Percentiles rank a stretch among this genome's conserved stretches.
Conservation (phyloP, 2,329 filamentous ascomycete genomes). For the Fusarium abutilonis region DNA sequence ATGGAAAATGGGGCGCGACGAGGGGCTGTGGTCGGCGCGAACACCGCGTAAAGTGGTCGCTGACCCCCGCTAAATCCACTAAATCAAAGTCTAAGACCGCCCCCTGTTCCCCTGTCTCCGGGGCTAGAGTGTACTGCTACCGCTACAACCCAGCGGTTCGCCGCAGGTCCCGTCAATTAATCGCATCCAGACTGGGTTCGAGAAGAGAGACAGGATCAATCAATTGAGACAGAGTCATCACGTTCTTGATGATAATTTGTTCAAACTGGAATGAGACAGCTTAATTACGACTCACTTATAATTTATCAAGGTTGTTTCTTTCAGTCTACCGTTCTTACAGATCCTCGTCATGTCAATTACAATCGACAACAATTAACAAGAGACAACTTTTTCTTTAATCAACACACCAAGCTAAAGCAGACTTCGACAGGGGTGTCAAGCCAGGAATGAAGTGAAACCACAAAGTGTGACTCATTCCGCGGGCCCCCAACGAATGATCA, state of each 20-base stretch:
- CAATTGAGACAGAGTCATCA: constrained; percentile 32
- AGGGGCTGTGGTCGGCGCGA: constrained; percentile 42
- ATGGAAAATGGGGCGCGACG: constrained; percentile 44
- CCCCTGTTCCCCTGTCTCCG: constrained; percentile 24
- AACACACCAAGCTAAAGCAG: constrained; percentile 35
- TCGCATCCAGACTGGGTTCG: constrained; percentile 15
- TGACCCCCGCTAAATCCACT: constrained; percentile 41
- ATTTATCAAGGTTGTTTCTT: not conserved
- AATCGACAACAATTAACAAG: constrained; percentile 23
- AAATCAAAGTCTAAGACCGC: constrained; percentile 39
- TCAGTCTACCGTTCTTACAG: not conserved
- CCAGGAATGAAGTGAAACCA: constrained; percentile 45
- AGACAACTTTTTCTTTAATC: constrained; percentile 37
- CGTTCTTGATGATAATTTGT: not conserved
- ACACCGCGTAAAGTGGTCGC: constrained; percentile 46
- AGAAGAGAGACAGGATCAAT: constrained; percentile 3
- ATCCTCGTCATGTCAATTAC: constrained; percentile 31
- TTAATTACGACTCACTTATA: constrained; percentile 2
- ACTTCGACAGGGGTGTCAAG: constrained; percentile 38
- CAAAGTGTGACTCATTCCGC: constrained; percentile 44
- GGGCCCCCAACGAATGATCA: constrained; percentile 38
- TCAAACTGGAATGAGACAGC: constrained; percentile 16
- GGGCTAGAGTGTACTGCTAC: constrained; percentile 30
- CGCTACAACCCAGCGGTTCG: constrained; percentile 36
- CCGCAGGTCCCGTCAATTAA: constrained; percentile 36